Conservation (phyloP, 495 filamentous ascomycete genomes). For the Hypoxylon intermedium region DNA sequence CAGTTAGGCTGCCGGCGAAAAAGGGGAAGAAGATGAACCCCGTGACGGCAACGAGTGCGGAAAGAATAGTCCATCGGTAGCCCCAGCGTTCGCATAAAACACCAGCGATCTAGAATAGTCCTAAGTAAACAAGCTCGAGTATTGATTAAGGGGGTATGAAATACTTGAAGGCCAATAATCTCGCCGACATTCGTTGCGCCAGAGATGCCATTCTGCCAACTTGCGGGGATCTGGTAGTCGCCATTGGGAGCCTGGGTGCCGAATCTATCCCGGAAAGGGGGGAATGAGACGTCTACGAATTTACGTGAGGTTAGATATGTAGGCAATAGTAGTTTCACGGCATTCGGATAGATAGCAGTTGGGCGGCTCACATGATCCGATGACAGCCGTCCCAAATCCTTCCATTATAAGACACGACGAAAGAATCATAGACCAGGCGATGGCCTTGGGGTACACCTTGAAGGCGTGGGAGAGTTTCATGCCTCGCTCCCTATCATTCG, state of each 20-base stretch:
- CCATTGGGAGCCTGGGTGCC: constrained; percentile 37
- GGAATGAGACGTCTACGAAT: constrained; percentile 36
- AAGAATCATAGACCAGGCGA: constrained; percentile 59
- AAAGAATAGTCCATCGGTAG: constrained; percentile 46
- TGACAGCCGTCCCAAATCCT: constrained; percentile 54
- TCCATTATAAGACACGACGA: constrained; percentile 61
- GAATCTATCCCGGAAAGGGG: constrained; percentile 40
- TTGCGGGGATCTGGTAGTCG: constrained; percentile 43
- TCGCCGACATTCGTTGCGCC: constrained; percentile 51
- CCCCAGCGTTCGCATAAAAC: constrained; percentile 40
- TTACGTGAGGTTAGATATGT: no score
- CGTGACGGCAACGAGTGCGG: constrained; percentile 53
- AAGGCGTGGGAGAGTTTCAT: constrained; percentile 50
- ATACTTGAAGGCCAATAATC: constrained; percentile 47
- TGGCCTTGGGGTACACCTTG: constrained; percentile 52
- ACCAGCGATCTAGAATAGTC: constrained; percentile 44
- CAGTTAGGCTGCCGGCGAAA: constrained; percentile 66
- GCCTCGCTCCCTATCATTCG: constrained; percentile 43
- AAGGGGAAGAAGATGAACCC: constrained; percentile 64
- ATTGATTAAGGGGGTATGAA: constrained; percentile 23
- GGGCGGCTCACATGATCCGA: constrained; percentile 41
- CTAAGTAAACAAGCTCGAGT: constrained; percentile 43
- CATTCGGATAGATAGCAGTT: neutral
- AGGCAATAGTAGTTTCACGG: neutral
- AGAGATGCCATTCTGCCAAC: constrained; percentile 50